phyloP scores from a whole-genome alignment of 139 green algal genomes.

The Chlorella sp. region DNA sequence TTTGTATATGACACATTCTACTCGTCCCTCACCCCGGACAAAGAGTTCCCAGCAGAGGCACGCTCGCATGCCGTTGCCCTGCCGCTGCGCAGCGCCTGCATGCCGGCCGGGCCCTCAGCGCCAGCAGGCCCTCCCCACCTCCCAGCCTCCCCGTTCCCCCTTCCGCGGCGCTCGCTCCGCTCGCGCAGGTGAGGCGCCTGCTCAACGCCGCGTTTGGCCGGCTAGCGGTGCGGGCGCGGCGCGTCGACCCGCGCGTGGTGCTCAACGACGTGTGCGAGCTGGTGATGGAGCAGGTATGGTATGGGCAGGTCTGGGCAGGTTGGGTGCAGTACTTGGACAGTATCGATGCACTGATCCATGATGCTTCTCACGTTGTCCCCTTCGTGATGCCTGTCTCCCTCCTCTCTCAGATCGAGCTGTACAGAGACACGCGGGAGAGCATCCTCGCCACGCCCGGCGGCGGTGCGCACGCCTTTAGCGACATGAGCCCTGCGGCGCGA shows the following conservation, averaged over 20 bases:
- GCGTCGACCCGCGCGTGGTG: slow-evolving; percentile 53
- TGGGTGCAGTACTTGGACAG: too few relatives aligned
- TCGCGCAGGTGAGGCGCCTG: slow-evolving; percentile 60
- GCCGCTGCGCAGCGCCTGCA: too few relatives aligned
- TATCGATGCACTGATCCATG: too few relatives aligned
- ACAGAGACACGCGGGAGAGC: slow-evolving; percentile 46
- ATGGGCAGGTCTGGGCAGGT: slow-evolving; percentile 33
- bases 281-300: slow-evolving; percentile 52
- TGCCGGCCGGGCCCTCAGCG: too few relatives aligned
- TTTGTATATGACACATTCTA: slow-evolving; percentile 88
- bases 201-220: slow-evolving; percentile 76
- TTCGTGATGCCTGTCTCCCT: too few relatives aligned
- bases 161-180: too few relatives aligned
- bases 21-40: slow-evolving; percentile 66
- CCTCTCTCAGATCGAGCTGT: slow-evolving; percentile 53
- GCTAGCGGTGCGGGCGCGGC: slow-evolving; percentile 45
- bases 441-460: slow-evolving; percentile 12
- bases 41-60: slow-evolving; percentile 79
- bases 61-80: too few relatives aligned
- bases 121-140: too few relatives aligned
- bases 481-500: slow-evolving; percentile 44
- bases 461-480: neutral
- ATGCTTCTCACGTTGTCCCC: too few relatives aligned
- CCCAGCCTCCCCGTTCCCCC: too few relatives aligned
- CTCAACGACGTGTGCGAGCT: slow-evolving; percentile 69